Evolutionary conservation across 768 basidiomycete genomes (phyloP).

Genomic region (Podaxis rugospora): DNA sequence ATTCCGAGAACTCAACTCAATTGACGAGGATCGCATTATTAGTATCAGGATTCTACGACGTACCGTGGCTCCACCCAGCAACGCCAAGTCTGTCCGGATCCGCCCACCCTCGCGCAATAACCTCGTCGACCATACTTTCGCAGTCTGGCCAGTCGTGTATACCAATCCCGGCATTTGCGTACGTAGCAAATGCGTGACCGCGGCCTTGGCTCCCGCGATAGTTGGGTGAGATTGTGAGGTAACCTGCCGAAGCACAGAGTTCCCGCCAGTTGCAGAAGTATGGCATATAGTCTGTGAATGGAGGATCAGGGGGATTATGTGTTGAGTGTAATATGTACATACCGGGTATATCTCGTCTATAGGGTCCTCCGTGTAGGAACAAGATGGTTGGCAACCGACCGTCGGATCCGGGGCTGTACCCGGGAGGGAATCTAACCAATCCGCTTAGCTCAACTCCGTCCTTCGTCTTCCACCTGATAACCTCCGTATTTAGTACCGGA

Average conservation of each 20-base stretch:
- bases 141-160: constrained; percentile 29
- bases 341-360: constrained; percentile 25
- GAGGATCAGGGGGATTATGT: not conserved
- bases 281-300: constrained; percentile 30
- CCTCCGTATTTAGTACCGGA: constrained; percentile 22
- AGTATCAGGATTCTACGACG: not conserved
- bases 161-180: constrained; percentile 26
- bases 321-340: not conserved
- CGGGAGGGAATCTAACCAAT: constrained; percentile 28
- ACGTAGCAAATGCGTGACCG: constrained; percentile 27
- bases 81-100: constrained; percentile 27
- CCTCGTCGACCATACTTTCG: constrained; percentile 33
- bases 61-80: constrained; percentile 35
- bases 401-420: constrained; percentile 6
- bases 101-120: constrained; percentile 25
- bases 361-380: constrained; percentile 10
- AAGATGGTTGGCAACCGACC: constrained; percentile 4
- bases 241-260: constrained; percentile 28
- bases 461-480: constrained; percentile 24
- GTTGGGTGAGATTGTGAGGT: constrained; percentile 31
- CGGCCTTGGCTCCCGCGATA: constrained; percentile 34
- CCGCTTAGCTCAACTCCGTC: constrained; percentile 28
- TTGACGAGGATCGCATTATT: too few relatives aligned
- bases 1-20: not conserved
- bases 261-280: constrained; percentile 36